phyloP scores from a whole-genome alignment of 2,329 filamentous ascomycete species.

The Seiridium unicorne region DNA sequence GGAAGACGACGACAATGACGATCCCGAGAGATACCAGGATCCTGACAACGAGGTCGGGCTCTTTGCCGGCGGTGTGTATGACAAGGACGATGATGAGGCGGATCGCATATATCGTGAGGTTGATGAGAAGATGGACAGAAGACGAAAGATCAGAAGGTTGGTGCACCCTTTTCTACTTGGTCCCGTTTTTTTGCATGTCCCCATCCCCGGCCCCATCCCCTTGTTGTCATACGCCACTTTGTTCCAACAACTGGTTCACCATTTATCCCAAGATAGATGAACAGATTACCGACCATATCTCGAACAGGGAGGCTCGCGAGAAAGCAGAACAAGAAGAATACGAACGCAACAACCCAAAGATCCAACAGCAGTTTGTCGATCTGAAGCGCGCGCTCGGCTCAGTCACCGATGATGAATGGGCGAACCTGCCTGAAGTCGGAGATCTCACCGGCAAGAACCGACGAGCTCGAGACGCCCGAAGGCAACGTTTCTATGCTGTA shows the following conservation, averaged over 20 bases:
- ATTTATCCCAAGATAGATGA: constrained; percentile 60
- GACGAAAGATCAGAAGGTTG: constrained; percentile 83
- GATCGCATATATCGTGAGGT: constrained; percentile 94
- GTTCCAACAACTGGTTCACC: constrained; percentile 60
- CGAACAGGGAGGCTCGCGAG: constrained; percentile 89
- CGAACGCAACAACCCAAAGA: constrained; percentile 96
- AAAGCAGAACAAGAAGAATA: constrained; percentile 89
- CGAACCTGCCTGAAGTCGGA: constrained; percentile 89
- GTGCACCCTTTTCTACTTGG: constrained; percentile 38
- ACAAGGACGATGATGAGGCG: constrained; percentile 96
- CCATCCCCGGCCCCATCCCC: neutral
- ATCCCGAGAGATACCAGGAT: constrained; percentile 84
- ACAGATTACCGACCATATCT: constrained; percentile 73
- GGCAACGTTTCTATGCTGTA: constrained; percentile 90
- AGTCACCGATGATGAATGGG: constrained; percentile 95
- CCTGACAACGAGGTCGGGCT: constrained; percentile 96
- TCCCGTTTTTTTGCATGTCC: neutral
- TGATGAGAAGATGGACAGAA: constrained; percentile 94
- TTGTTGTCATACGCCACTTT: neutral
- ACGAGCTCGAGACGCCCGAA: constrained; percentile 76
- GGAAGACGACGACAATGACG: constrained; percentile 69
- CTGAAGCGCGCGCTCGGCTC: constrained; percentile 85
- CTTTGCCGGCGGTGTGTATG: constrained; percentile 93
- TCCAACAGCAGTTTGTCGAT: constrained; percentile 96
- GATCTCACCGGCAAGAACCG: constrained; percentile 95